Evolutionary conservation across 768 basidiomycete species (phyloP).

Genomic region (Pleurotus tuber-regium): DNA sequence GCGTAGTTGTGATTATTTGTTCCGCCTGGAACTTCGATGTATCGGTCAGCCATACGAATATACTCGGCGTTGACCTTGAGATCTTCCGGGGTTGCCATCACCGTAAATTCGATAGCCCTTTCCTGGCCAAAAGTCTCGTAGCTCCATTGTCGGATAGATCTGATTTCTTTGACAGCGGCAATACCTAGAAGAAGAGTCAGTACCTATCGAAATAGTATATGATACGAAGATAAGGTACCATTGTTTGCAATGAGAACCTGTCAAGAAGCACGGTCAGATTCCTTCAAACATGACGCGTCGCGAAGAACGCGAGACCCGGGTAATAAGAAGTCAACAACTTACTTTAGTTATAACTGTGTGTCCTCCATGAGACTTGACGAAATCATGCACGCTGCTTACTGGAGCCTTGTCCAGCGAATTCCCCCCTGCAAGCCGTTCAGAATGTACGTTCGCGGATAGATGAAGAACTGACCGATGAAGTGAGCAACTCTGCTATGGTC

Average conservation of each 20-base stretch:
- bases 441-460: too few species aligned
- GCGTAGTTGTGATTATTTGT: constrained; percentile 99
- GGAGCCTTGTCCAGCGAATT: constrained; percentile 87
- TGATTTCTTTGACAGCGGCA: constrained; percentile 98
- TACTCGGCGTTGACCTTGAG: constrained; percentile 99
- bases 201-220: constrained; percentile 6
- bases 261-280: constrained; percentile 8
- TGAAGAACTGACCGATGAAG: constrained; percentile 41
- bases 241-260: constrained; percentile 99
- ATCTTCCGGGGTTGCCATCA: constrained; percentile 99
- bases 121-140: constrained; percentile 99
- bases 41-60: constrained; percentile 99
- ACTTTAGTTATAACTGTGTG: constrained; percentile 99
- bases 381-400: constrained; percentile 79
- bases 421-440: constrained; percentile 64
- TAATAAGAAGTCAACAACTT: constrained; percentile 20
- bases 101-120: constrained; percentile 95
- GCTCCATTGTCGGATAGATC: constrained; percentile 98
- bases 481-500: constrained; percentile 56
- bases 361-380: constrained; percentile 87
- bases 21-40: constrained; percentile 98
- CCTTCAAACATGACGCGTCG: background rate
- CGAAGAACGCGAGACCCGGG: constrained; percentile 10
- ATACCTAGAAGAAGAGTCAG: constrained; percentile 61
- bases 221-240: constrained; percentile 46